phyloP scores from a whole-genome alignment of 2,329 filamentous ascomycete species.

The Stagonosporopsis rhizophila region DNA sequence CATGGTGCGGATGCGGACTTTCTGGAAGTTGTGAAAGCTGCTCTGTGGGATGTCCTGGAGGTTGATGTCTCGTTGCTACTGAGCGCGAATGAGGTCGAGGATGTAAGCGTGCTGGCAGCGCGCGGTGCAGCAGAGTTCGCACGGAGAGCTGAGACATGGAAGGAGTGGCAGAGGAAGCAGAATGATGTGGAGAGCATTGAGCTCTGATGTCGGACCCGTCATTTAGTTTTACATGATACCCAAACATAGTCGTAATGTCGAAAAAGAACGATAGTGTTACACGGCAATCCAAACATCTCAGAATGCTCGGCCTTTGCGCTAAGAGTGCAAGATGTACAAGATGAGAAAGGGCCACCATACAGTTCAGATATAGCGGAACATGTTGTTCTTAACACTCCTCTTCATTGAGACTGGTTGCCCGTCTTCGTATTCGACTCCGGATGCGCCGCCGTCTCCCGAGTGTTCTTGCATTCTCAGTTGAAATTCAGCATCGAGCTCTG shows the following conservation, averaged over 20 bases:
- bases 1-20: conserved; percentile 33
- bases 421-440: conserved; percentile 77
- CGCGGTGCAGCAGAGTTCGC: conserved; percentile 37
- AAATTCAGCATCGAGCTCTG: conserved; percentile 72
- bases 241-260: conserved; percentile 18
- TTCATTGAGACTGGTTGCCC: conserved; percentile 77
- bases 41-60: conserved; percentile 31
- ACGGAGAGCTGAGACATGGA: conserved; percentile 17
- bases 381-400: conserved; percentile 75
- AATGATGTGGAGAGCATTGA: conserved; percentile 14
- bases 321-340: conserved; percentile 4
- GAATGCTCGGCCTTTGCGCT: neutral
- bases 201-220: conserved; percentile 6
- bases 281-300: conserved; percentile 2
- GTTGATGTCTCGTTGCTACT: conserved; percentile 27
- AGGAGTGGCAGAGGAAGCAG: neutral
- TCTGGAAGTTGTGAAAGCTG: conserved; percentile 27
- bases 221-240: conserved; percentile 17
- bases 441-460: conserved; percentile 72
- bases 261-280: conserved; percentile 15
- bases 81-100: conserved; percentile 16
- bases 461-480: conserved; percentile 69
- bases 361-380: conserved; percentile 71
- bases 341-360: neutral
- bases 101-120: conserved; percentile 24